These are phyloP conservation scores for Pseudogymnoascus sp. DNA, from an alignment of 2,329 filamentous ascomycete genomes.

Conservation along the genomic window DNA sequence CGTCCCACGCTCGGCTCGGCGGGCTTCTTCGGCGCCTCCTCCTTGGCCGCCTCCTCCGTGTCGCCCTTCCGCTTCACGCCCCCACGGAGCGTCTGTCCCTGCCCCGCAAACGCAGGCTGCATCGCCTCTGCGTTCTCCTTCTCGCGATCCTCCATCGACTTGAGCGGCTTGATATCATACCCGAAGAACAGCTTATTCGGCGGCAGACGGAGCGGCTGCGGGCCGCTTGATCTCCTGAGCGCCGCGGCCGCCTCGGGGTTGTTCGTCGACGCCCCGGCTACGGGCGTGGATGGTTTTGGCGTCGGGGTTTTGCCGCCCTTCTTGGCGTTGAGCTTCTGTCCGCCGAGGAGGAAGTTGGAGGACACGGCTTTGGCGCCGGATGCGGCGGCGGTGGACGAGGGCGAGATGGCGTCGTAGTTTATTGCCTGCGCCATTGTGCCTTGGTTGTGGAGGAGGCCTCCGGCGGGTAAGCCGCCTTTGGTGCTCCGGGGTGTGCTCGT, in stretches of 20 bases:
- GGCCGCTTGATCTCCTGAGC: slow-evolving; percentile 57
- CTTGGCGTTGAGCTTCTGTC: slow-evolving; percentile 75
- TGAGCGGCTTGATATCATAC: slow-evolving; percentile 83
- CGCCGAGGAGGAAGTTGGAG: slow-evolving; percentile 71
- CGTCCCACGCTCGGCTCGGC: slow-evolving; percentile 4
- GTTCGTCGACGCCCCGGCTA: slow-evolving; percentile 44
- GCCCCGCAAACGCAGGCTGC: slow-evolving; percentile 71
- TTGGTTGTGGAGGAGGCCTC: slow-evolving; percentile 70
- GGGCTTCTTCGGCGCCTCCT: slow-evolving; percentile 7
- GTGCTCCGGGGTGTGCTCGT: slow-evolving; percentile 74
- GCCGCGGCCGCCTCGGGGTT: slow-evolving; percentile 29
- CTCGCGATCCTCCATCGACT: slow-evolving; percentile 64
- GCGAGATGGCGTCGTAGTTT: slow-evolving; percentile 87
- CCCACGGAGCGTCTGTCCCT: slow-evolving; percentile 69
- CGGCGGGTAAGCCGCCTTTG: slow-evolving; percentile 54
- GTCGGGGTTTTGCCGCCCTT: slow-evolving; percentile 69
- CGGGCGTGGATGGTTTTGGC: slow-evolving; percentile 65
- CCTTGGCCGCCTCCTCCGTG: slow-evolving; percentile 11
- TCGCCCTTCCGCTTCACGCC: slow-evolving; percentile 59
- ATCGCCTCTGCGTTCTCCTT: slow-evolving; percentile 55
- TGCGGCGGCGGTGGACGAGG: slow-evolving; percentile 58
- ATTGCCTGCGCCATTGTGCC: slow-evolving; percentile 97
- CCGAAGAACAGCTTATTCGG: slow-evolving; percentile 95
- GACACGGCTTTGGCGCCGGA: slow-evolving; percentile 53
- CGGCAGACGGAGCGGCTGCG: slow-evolving; percentile 74